A percentile compares a stretch with the other conserved stretches of the same genome.
These are phyloP conservation scores for Pleurozium schreberi DNA, from an alignment of 225 moss, liverwort and hornwort genomes.

Conservation along the genomic window DNA sequence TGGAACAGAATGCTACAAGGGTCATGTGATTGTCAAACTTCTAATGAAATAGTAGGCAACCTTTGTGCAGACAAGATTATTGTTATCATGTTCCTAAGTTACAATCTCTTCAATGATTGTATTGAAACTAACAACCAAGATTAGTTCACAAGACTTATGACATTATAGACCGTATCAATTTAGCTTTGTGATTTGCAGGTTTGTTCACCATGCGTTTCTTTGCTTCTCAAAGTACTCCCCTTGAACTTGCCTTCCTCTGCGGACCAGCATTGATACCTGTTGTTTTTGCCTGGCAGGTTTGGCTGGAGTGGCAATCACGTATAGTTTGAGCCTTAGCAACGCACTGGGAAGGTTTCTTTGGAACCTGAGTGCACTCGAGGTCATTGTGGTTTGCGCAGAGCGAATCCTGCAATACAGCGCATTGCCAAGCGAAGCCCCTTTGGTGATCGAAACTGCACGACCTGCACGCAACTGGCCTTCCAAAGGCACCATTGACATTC, in stretches of 20 bases:
- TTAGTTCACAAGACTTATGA: background rate
- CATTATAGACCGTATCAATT: background rate
- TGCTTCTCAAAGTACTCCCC: background rate
- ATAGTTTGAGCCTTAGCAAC: slow-evolving; percentile 37
- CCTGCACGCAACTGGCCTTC: slow-evolving; percentile 15
- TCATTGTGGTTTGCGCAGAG: slow-evolving; percentile 11
- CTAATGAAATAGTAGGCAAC: background rate
- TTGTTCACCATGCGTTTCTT: background rate
- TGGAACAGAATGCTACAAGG: background rate
- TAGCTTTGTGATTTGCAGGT: background rate
- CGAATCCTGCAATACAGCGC: slow-evolving; percentile 21
- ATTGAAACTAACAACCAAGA: background rate
- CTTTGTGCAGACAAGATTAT: background rate
- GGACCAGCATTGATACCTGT: background rate
- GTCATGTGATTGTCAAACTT: background rate
- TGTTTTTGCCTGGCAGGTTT: slow-evolving; percentile 23
- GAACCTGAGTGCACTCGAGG: slow-evolving; percentile 3
- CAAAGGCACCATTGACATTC: slow-evolving; percentile 10
- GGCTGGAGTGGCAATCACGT: slow-evolving; percentile 68
- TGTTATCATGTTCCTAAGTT: background rate
- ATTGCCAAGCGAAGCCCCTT: slow-evolving; percentile 2
- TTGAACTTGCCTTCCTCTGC: background rate
- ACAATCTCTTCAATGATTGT: background rate
- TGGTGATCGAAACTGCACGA: background rate
- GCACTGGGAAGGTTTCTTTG: slow-evolving; percentile 24